Base-by-base conservation (phyloP, 805 yeast genomes). In the Yarrowia keelungensis region DNA sequence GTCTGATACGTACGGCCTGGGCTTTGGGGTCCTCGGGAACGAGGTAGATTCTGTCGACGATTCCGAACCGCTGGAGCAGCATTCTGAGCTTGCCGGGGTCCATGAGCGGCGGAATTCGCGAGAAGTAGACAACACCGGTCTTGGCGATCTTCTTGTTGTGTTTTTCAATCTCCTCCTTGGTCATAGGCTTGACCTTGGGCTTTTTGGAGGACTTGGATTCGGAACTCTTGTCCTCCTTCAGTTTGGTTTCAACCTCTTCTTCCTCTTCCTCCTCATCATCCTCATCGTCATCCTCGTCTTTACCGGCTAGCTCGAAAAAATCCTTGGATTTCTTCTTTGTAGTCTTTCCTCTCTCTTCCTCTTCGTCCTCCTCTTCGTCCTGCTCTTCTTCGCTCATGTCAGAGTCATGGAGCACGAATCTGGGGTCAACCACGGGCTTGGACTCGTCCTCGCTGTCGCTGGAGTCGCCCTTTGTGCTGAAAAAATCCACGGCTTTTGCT, bases 101-200 rank as follows among this genome's bases (percentile, higher is more conserved):
- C 99, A 95, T 95, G 76, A 90, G 95, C 35, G 99, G 99, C 0
- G 99, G 99, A 10, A 95, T 85, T 62, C 89, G 85, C 0, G 98
- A 92, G 2, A 95, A 78, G 73, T 95, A 95, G n/a, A 97, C 89
- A 1, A 95, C 97, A 5, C 99, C 99, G 0, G 97, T 88, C 73
- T 85, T 87, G 69, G 88, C 86, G 47, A 88, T 79, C 72, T 85
- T 83, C 58, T 80, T 80, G 38, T 79, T 78, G 32, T 77, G 71
- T 69, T 79, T 74, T 56, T 77, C 75, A 62, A 75, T 69, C 73
- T 82, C 75, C 50, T 79, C 80, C 49, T 73, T 71, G 9, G 78
- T 70, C 46, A 78, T 67, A 0, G 78, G 74, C 54, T 74, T 70
- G 9, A 72, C 54, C 53, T 35, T 71, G 59, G 26, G 53, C 53